A percentile compares a stretch with the other conserved stretches of the same genome.
These are phyloP conservation scores for Kwoniella sp. DNA, from an alignment of 768 basidiomycete species.

Conservation along the genomic window DNA sequence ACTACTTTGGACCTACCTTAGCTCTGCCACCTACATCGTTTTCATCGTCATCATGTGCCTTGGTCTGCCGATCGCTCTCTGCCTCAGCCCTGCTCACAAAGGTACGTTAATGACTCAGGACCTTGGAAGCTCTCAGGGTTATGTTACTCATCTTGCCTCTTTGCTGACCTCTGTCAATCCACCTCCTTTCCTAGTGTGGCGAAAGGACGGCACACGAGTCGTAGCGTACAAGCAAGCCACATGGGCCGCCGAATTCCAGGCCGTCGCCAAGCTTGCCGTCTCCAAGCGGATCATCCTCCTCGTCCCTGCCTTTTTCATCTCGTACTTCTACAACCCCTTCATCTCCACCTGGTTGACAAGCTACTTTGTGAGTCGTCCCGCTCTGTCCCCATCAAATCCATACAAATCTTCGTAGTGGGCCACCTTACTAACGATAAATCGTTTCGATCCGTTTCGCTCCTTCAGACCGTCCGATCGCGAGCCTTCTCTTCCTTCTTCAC, in stretches of 20 bases:
- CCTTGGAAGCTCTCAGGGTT: background rate
- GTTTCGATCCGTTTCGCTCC: background rate
- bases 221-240: constrained; percentile 23
- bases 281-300: constrained; percentile 27
- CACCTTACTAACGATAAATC: too few relatives aligned
- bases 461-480: constrained; percentile 38
- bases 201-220: constrained; percentile 33
- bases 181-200: constrained; percentile 22
- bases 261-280: constrained; percentile 23
- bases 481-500: constrained; percentile 48
- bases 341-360: constrained; percentile 37
- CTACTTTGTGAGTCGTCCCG: constrained; percentile 31
- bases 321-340: constrained; percentile 43
- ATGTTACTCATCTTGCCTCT: too few relatives aligned
- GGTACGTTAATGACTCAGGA: constrained; percentile 9
- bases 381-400: too few relatives aligned
- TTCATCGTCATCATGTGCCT: constrained; percentile 44
- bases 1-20: constrained; percentile 4
- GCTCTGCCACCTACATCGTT: constrained; percentile 39
- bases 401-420: background rate
- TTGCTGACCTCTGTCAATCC: background rate
- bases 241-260: constrained; percentile 30
- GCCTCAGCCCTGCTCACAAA: constrained; percentile 33
- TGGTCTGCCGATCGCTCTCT: constrained; percentile 33
- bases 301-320: constrained; percentile 38